These are phyloP conservation scores for Xylaria sp. DNA, from an alignment of 2,329 filamentous ascomycete species.

Conservation along the genomic window DNA sequence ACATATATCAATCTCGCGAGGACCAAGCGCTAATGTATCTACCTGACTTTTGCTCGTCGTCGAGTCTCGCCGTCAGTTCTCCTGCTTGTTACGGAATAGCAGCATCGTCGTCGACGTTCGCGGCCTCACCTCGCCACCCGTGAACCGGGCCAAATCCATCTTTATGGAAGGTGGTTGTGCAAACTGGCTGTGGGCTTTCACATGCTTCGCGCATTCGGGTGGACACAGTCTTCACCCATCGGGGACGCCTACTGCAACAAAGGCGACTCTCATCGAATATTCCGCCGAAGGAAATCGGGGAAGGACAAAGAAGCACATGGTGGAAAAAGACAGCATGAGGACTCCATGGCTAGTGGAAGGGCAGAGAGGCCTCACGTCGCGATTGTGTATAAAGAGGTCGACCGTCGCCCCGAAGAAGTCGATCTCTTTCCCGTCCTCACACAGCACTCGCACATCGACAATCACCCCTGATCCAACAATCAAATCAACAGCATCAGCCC, in stretches of 20 bases:
- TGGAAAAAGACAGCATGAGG: not conserved
- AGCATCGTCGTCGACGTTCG: conserved; percentile 2
- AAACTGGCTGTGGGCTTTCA: not conserved
- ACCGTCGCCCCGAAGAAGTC: not conserved
- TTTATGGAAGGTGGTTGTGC: conserved; percentile 17
- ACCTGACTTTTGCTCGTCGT: not conserved
- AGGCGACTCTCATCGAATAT: not conserved
- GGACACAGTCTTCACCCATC: not conserved
- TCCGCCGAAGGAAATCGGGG: not conserved
- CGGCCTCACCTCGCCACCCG: conserved; percentile 2
- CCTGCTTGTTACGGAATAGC: conserved; percentile 13
- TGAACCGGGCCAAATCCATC: conserved; percentile 2
- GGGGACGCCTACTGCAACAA: not conserved
- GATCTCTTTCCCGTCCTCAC: conserved; percentile 10
- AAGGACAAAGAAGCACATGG: not conserved
- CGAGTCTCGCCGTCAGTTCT: not conserved
- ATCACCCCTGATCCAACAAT: conserved; percentile 1
- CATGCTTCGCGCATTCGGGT: not conserved
- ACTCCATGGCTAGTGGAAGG: not conserved
- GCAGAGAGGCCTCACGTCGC: not conserved
- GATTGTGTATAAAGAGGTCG: conserved; percentile 15
- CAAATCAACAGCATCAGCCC: conserved; percentile 2
- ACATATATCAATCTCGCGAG: not conserved
- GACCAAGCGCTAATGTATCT: not conserved
- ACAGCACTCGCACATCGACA: conserved; percentile 1